These are phyloP conservation scores for Suillus placidus DNA, from an alignment of 768 basidiomycete species.

Conservation along the genomic window DNA sequence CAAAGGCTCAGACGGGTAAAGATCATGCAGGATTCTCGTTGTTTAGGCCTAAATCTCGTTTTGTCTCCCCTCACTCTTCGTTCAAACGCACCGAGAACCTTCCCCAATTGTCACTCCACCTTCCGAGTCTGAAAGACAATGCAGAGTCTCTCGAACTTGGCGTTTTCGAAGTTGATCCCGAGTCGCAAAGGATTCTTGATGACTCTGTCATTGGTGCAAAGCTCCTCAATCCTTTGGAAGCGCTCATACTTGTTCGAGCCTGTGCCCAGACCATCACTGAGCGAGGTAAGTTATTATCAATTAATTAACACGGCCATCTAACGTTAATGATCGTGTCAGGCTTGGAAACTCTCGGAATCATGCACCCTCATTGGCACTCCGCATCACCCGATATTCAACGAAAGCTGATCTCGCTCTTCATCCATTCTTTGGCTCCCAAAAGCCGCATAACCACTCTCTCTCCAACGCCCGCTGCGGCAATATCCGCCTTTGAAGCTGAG, in stretches of 20 bases:
- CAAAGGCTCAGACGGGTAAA: constrained; percentile 27
- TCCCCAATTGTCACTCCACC: constrained; percentile 66
- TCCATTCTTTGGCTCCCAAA: constrained; percentile 60
- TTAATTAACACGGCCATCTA: constrained; percentile 14
- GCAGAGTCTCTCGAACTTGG: constrained; percentile 50
- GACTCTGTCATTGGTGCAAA: constrained; percentile 60
- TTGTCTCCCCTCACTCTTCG: constrained; percentile 36
- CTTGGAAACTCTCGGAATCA: constrained; percentile 79
- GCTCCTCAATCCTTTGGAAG: constrained; percentile 62
- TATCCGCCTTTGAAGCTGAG: constrained; percentile 64
- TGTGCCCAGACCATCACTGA: constrained; percentile 69
- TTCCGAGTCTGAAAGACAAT: constrained; percentile 56
- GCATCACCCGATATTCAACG: constrained; percentile 71
- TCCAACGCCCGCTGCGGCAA: constrained; percentile 48
- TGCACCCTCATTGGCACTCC: constrained; percentile 86
- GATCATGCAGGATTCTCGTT: constrained; percentile 45
- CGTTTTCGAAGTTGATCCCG: constrained; percentile 61
- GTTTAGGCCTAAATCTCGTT: constrained; percentile 51
- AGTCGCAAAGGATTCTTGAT: constrained; percentile 46
- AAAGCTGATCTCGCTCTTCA: constrained; percentile 67
- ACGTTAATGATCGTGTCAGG: constrained; percentile 43
- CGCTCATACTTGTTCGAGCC: constrained; percentile 63
- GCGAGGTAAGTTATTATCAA: constrained; percentile 51
- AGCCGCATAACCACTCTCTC: constrained; percentile 51
- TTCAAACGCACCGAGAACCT: constrained; percentile 36